Evolutionary conservation across 805 yeast genomes (phyloP), one percentile per base, ranked within the genome.

Genomic region (Kodamaea jinghongensis): DNA sequence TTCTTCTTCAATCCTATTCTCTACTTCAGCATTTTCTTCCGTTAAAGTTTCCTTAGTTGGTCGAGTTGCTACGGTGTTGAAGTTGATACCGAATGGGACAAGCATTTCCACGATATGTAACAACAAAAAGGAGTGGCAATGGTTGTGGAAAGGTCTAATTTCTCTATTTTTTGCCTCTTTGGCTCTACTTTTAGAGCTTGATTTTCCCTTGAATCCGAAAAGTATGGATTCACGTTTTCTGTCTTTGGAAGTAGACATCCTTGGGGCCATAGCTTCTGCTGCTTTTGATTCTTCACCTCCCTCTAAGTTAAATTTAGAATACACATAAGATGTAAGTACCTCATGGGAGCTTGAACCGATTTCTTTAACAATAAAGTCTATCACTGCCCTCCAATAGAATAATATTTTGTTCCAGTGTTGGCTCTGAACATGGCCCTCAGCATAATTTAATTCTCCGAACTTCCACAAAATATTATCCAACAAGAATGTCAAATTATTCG

Each of bases 291-390:
- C 47, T n/a, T 30, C 39, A 2, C 39, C 41, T 2, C 45, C 34
- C 3, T 45, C 44, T 11, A 44, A 23, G 8, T 53, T 54, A 38
- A 67, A 64, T 35, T 60, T 63, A 10, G 50, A 38, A 30, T 60
- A 55, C 4, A 67, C 48, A 42, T 58, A 67, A 3, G 47, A 50
- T 5, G 64, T 48, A 34, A 70, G 50, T 5, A 62, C 59, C 38
- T 69, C 73, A 43, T 68, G 69, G 22, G 62, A 53, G 20, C 49
- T 54, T 6, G 66, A 50, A 2, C 75, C 74, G 25, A 62, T 41
- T 49, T 70, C 75, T 13, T 51, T 51, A 11, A 68, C 48, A 7
- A 70, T 38, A 40, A 47, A 65, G 17, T 60, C 58, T 1, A 69
- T 20, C 2, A 63, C 51, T 1, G 47, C 43, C 2, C 43, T 34